Evolutionary conservation across 2,329 filamentous ascomycete species (phyloP).

Genomic region (Mycosphaerella sp.): DNA sequence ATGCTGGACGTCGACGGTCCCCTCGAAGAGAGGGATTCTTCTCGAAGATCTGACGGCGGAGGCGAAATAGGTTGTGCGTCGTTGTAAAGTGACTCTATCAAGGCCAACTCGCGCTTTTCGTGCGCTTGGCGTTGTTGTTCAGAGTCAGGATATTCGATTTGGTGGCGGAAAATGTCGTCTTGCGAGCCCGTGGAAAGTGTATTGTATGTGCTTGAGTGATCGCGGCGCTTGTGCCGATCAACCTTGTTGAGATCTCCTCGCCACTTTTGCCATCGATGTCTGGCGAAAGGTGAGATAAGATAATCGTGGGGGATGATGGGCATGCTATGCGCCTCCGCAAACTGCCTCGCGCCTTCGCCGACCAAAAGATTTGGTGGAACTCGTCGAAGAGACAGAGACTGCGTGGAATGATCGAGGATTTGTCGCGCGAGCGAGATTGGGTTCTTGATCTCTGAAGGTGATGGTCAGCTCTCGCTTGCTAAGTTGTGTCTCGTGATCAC

Average conservation of each 20-base stretch:
- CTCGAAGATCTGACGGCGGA: constrained; percentile 26
- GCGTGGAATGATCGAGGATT: constrained; percentile 70
- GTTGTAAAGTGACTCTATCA: constrained; percentile 31
- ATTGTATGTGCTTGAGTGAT: constrained; percentile 14
- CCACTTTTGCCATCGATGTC: constrained; percentile 76
- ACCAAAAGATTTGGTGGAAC: constrained; percentile 91
- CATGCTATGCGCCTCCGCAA: constrained; percentile 74
- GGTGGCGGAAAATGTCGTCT: constrained; percentile 13
- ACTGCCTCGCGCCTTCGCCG: constrained; percentile 77
- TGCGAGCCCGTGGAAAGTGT: constrained; percentile 22
- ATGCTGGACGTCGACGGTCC: constrained; percentile 7
- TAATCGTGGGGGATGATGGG: constrained; percentile 65
- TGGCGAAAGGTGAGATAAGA: constrained; percentile 72
- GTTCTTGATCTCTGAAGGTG: constrained; percentile 71
- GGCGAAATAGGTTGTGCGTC: constrained; percentile 34
- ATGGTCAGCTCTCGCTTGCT: constrained; percentile 14
- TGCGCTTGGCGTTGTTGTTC: constrained; percentile 31
- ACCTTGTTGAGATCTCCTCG: constrained; percentile 60
- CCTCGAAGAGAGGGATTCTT: constrained; percentile 24
- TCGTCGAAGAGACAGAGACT: constrained; percentile 72
- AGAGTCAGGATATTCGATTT: constrained; percentile 7
- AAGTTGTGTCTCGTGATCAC: constrained; percentile 36
- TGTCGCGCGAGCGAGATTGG: constrained; percentile 81
- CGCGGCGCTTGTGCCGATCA: constrained; percentile 43
- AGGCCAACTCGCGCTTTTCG: constrained; percentile 35